phyloP scores from a whole-genome alignment of 2,329 filamentous ascomycete genomes.

The Drechslerella coelobrocha region DNA sequence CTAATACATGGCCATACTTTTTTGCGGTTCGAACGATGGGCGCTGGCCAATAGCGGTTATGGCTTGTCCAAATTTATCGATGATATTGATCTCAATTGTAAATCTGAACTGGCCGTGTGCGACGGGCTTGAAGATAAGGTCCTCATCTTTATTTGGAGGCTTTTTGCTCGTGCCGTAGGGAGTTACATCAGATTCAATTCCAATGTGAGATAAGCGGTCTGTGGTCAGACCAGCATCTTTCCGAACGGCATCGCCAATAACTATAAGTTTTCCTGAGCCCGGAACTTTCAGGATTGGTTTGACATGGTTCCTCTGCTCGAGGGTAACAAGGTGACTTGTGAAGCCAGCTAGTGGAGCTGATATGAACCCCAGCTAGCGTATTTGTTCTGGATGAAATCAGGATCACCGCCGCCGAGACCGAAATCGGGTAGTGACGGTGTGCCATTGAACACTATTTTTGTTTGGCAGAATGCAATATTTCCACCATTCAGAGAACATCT shows the following conservation, averaged over 20 bases:
- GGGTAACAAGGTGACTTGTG: constrained; percentile 56
- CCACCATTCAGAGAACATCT: constrained; percentile 61
- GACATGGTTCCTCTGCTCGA: constrained; percentile 58
- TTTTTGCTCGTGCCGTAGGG: constrained; percentile 56
- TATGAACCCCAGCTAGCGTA: constrained; percentile 55
- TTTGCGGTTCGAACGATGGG: neutral
- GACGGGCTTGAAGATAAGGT: constrained; percentile 57
- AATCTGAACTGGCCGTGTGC: constrained; percentile 63
- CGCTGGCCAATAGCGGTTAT: constrained; percentile 56
- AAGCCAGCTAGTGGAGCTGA: constrained; percentile 57
- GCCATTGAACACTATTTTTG: too few species aligned
- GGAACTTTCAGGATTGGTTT: constrained; percentile 56
- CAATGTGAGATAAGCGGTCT: constrained; percentile 53
- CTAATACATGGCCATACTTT: constrained; percentile 58
- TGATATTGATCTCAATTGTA: constrained; percentile 61
- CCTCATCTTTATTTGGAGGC: constrained; percentile 7
- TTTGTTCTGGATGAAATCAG: too few species aligned
- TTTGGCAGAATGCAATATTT: constrained; percentile 54
- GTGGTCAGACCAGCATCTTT: constrained; percentile 28
- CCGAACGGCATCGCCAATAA: constrained; percentile 31
- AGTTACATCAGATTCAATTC: constrained; percentile 56
- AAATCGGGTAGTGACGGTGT: too few species aligned
- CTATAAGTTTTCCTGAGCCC: constrained; percentile 40
- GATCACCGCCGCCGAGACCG: too few species aligned
- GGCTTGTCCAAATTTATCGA: constrained; percentile 63